phyloP scores from a whole-genome alignment of 352 stramenopile genomes.

The Globisporangium splendens region DNA sequence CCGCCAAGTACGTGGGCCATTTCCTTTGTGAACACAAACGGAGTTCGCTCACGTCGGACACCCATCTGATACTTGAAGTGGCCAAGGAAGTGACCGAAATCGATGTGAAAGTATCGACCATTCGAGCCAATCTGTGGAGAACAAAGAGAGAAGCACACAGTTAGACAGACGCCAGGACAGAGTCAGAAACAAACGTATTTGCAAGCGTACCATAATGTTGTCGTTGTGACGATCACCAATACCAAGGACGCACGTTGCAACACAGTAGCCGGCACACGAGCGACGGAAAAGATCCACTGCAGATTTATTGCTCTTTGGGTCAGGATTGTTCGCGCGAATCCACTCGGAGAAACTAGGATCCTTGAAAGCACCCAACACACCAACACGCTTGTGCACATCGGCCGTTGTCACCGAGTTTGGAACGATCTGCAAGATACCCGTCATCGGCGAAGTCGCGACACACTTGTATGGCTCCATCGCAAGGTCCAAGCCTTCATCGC shows the following conservation, averaged over 20 bases:
- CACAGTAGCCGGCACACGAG: conserved; percentile 90
- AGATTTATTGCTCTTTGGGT: conserved; percentile 51
- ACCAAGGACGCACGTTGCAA: conserved; percentile 92
- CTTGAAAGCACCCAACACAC: conserved; percentile 81
- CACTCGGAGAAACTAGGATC: conserved; percentile 83
- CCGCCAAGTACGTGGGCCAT: conserved; percentile 86
- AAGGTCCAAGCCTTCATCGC: conserved; percentile 88
- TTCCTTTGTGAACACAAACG: conserved; percentile 88
- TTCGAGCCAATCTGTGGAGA: conserved; percentile 53
- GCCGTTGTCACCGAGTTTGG: conserved; percentile 93
- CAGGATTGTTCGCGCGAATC: conserved; percentile 79
- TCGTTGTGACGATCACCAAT: conserved; percentile 95
- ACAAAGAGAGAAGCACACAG: conserved; percentile 4
- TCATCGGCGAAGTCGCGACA: conserved; percentile 88
- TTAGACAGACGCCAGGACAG: not conserved
- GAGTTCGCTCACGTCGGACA: conserved; percentile 76
- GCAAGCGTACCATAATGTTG: conserved; percentile 91
- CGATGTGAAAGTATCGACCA: conserved; percentile 87
- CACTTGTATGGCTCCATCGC: conserved; percentile 91
- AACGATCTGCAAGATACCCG: conserved; percentile 91
- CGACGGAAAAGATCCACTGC: conserved; percentile 86
- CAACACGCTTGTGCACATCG: conserved; percentile 83
- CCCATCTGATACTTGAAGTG: conserved; percentile 90
- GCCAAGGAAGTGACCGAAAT: conserved; percentile 86
- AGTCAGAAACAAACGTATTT: not conserved